Evolutionary conservation across 805 yeast genomes (phyloP).

Genomic region (Millerozyma miso): DNA sequence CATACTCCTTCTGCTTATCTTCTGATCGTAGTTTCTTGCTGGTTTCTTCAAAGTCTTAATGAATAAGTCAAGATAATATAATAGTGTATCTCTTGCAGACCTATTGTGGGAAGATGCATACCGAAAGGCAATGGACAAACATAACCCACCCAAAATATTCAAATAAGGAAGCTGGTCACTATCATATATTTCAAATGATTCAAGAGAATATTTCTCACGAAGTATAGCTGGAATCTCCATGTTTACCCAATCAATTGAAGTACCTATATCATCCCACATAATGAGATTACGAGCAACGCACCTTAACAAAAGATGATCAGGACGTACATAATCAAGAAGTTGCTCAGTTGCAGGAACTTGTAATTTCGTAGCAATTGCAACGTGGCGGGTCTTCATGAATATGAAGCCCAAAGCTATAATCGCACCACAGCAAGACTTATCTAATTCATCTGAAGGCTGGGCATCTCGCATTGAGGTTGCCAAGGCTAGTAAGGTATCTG

Average conservation of each 20-base stretch:
- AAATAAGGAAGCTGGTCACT: constrained; percentile 61
- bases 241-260: constrained; percentile 51
- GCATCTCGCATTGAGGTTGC: constrained; percentile 61
- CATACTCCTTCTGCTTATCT: constrained; percentile 51
- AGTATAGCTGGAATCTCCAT: constrained; percentile 50
- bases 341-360: constrained; percentile 57
- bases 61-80: constrained; percentile 52
- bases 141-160: constrained; percentile 68
- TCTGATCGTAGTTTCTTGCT: constrained; percentile 52
- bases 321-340: constrained; percentile 66
- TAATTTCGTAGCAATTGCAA: constrained; percentile 56
- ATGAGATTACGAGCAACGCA: constrained; percentile 62
- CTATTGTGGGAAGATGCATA: constrained; percentile 66
- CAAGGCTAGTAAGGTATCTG: constrained; percentile 53
- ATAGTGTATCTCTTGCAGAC: constrained; percentile 50
- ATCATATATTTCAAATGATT: constrained; percentile 29
- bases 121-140: constrained; percentile 69
- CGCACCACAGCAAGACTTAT: constrained; percentile 70
- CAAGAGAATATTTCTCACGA: constrained; percentile 23
- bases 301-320: constrained; percentile 68
- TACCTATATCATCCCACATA: constrained; percentile 63
- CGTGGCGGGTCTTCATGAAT: constrained; percentile 63
- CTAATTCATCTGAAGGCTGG: constrained; percentile 54
- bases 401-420: constrained; percentile 71
- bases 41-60: constrained; percentile 40